Evolutionary conservation across 192 early-diverging fungal genomes (phyloP).

Genomic region (Radiomyces spectabilis): DNA sequence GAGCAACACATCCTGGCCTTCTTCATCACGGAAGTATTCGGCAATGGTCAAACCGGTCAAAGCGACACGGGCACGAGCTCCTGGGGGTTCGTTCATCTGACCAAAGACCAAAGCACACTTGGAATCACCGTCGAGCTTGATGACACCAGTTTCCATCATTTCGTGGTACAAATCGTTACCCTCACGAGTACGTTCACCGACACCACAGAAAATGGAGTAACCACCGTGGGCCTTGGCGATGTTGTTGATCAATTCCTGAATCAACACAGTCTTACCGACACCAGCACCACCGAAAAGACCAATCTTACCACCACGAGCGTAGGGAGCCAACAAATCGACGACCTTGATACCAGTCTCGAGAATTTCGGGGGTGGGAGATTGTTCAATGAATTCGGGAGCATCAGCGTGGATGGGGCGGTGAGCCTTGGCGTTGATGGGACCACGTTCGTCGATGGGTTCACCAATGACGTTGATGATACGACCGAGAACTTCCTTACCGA

Average conservation of each 20-base stretch:
- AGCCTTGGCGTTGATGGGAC: slow-evolving; percentile 91
- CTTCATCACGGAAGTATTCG: slow-evolving; percentile 99
- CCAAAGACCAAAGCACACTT: slow-evolving; percentile 97
- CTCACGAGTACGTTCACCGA: slow-evolving; percentile 98
- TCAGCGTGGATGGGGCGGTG: slow-evolving; percentile 82
- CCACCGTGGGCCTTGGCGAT: slow-evolving; percentile 76
- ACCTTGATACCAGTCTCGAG: slow-evolving; percentile 95
- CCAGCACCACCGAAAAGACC: slow-evolving; percentile 98
- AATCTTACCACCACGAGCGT: slow-evolving; percentile 97
- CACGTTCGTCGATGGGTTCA: slow-evolving; percentile 97
- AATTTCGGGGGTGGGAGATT: slow-evolving; percentile 90
- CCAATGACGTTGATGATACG: slow-evolving; percentile 99
- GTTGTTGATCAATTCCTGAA: slow-evolving; percentile 98
- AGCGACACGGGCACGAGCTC: slow-evolving; percentile 97
- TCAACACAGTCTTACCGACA: slow-evolving; percentile 99
- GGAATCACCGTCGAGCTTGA: slow-evolving; percentile 88
- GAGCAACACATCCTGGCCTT: slow-evolving; percentile 98
- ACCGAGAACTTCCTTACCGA: slow-evolving; percentile 90
- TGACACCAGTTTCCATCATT: slow-evolving; percentile 95
- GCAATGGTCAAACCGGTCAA: slow-evolving; percentile 96
- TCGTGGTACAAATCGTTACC: slow-evolving; percentile 99
- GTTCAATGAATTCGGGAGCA: slow-evolving; percentile 92
- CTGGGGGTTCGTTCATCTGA: slow-evolving; percentile 99
- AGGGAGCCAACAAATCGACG: slow-evolving; percentile 86
- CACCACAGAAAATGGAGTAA: slow-evolving; percentile 97